A percentile compares a stretch with the other conserved stretches of the same genome.
These are phyloP conservation scores for Skeletonema grethae DNA, from an alignment of 108 stramenopile genomes.

Conservation along the genomic window DNA sequence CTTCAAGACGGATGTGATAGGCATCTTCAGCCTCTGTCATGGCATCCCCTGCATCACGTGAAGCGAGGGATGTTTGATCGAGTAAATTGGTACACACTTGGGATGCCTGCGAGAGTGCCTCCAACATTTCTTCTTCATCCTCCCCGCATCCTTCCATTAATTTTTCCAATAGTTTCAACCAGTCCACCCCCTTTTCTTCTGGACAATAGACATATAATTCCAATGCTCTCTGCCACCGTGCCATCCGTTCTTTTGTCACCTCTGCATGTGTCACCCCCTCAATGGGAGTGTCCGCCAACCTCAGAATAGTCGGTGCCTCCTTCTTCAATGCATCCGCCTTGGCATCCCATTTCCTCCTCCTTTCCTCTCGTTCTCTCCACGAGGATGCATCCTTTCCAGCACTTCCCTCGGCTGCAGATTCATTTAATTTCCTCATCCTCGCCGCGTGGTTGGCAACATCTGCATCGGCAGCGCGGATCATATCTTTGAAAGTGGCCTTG, in stretches of 20 bases:
- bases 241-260: slow-evolving; percentile 58
- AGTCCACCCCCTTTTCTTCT: slow-evolving; percentile 50
- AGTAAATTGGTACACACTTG: slow-evolving; percentile 64
- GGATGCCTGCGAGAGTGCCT: slow-evolving; percentile 67
- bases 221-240: slow-evolving; percentile 77
- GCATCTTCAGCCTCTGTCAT: slow-evolving; percentile 66
- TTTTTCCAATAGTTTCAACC: slow-evolving; percentile 67
- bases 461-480: slow-evolving; percentile 44
- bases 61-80: slow-evolving; percentile 61
- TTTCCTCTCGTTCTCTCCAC: slow-evolving; percentile 28
- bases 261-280: slow-evolving; percentile 59
- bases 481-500: slow-evolving; percentile 35
- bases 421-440: slow-evolving; percentile 24
- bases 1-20: slow-evolving; percentile 82
- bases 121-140: slow-evolving; percentile 81
- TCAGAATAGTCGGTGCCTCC: slow-evolving; percentile 24
- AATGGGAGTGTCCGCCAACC: slow-evolving; percentile 22
- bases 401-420: not conserved
- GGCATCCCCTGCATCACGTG: slow-evolving; percentile 66
- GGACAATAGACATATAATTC: slow-evolving; percentile 80
- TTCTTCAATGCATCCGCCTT: slow-evolving; percentile 39
- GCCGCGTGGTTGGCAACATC: slow-evolving; percentile 39
- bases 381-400: slow-evolving; percentile 14
- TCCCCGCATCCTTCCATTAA: slow-evolving; percentile 63
- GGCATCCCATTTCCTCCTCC: slow-evolving; percentile 31